These are phyloP conservation scores for Aristolochia contorta DNA, from an alignment of 164 flowering plant genomes.

Conservation along the genomic window DNA sequence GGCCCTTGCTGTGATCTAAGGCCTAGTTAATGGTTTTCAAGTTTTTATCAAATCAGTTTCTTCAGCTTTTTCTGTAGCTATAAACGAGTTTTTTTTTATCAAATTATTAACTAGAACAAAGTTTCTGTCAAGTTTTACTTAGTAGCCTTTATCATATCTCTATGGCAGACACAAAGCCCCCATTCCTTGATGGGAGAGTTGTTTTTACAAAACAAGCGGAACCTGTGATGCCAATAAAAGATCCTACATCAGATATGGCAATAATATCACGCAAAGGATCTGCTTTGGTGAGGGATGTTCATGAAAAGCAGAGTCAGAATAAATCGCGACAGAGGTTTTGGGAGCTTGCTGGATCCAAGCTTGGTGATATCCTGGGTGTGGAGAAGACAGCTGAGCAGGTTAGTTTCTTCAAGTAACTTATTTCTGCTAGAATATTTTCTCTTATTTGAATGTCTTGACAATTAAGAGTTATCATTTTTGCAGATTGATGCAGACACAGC, in stretches of 20 bases:
- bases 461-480: slow-evolving; percentile 5
- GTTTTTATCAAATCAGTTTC: too few species aligned
- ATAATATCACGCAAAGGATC: slow-evolving; percentile 97
- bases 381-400: slow-evolving; percentile 95
- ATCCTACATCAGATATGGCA: slow-evolving; percentile 98
- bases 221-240: slow-evolving; percentile 91
- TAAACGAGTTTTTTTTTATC: too few species aligned
- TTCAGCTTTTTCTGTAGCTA: too few species aligned
- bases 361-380: slow-evolving; percentile 96
- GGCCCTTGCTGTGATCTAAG: too few species aligned
- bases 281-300: slow-evolving; percentile 69
- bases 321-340: slow-evolving; percentile 97
- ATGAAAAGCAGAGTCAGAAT: slow-evolving; percentile 74
- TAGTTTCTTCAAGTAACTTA: neutral
- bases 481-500: slow-evolving; percentile 98
- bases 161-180: slow-evolving; percentile 85
- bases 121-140: too few species aligned
- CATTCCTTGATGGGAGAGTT: slow-evolving; percentile 90
- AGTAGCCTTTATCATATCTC: too few species aligned
- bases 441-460: neutral
- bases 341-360: slow-evolving; percentile 98
- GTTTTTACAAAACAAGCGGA: slow-evolving; percentile 95
- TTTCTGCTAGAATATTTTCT: neutral
- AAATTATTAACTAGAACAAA: too few species aligned
- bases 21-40: neutral